These are phyloP conservation scores for Fusarium cyanostomum DNA, from an alignment of 2,329 filamentous ascomycete species.

Conservation along the genomic window DNA sequence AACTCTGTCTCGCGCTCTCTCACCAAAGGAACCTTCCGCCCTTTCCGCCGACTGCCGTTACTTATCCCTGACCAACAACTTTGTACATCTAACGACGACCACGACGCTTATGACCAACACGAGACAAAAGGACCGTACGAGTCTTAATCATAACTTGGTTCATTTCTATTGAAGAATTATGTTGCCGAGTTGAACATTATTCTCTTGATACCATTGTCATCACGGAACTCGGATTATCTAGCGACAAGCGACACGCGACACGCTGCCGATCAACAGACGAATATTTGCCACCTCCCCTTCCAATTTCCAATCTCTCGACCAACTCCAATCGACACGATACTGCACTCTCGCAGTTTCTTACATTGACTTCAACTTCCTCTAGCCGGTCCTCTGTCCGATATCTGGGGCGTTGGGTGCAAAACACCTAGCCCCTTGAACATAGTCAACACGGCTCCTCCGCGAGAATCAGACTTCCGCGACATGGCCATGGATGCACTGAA, in stretches of 20 bases:
- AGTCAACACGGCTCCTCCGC: conserved; percentile 44
- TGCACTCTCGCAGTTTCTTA: conserved; percentile 13
- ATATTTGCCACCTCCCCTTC: conserved; percentile 28
- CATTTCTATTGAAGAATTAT: conserved; percentile 4
- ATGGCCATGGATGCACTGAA: conserved; percentile 66
- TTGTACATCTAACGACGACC: conserved; percentile 33
- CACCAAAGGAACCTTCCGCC: not conserved
- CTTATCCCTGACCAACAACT: not conserved
- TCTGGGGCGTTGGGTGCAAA: conserved; percentile 45
- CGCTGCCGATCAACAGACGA: conserved; percentile 22
- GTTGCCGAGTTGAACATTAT: conserved; percentile 4
- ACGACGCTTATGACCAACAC: conserved; percentile 36
- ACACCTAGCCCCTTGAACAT: conserved; percentile 44
- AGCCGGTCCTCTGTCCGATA: conserved; percentile 17
- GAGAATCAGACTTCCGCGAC: conserved; percentile 43
- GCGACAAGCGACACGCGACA: conserved; percentile 13
- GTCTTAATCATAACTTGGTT: conserved; percentile 13
- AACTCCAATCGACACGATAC: conserved; percentile 3
- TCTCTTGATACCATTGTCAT: conserved; percentile 19
- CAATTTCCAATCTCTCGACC: conserved; percentile 1
- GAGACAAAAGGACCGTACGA: conserved; percentile 29
- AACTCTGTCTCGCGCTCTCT: conserved; percentile 13
- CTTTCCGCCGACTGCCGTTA: not conserved
- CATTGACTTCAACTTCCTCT: not conserved
- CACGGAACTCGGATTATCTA: conserved; percentile 13